Evolutionary conservation across 1,284 basidiomycete species (phyloP).

Genomic region (Ceratobasidium theobromae): DNA sequence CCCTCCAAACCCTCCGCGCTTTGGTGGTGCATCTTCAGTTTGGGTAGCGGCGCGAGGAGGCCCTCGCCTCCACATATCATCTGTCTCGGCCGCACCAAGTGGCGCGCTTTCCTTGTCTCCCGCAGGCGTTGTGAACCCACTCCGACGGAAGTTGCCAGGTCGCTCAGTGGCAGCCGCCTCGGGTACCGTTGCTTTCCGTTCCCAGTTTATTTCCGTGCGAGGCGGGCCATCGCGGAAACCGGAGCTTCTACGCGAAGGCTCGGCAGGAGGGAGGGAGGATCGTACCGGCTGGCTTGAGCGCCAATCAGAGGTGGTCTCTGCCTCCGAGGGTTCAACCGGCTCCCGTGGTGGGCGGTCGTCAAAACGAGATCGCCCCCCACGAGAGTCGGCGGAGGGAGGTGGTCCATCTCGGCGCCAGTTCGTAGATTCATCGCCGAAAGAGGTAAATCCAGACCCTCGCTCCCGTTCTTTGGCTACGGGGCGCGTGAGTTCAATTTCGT

Average conservation of each 20-base stretch:
- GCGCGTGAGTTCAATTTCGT: slow-evolving; percentile 6
- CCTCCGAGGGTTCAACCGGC: slow-evolving; percentile 51
- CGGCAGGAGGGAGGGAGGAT: slow-evolving; percentile 46
- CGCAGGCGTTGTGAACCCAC: slow-evolving; percentile 56
- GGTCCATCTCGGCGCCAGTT: slow-evolving; percentile 90
- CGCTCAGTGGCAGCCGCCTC: slow-evolving; percentile 27
- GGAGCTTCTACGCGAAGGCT: slow-evolving; percentile 39
- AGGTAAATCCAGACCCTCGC: slow-evolving; percentile 39
- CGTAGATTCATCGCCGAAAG: slow-evolving; percentile 69
- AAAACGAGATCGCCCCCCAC: slow-evolving; percentile 43
- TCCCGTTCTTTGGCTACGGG: slow-evolving; percentile 68
- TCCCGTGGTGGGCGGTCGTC: slow-evolving; percentile 45
- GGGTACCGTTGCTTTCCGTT: slow-evolving; percentile 19
- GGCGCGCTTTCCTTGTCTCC: slow-evolving; percentile 46
- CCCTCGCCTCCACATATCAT: slow-evolving; percentile 72
- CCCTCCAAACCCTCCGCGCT: slow-evolving; percentile 29
- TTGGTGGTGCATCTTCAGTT: neutral
- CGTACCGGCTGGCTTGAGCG: slow-evolving; percentile 56
- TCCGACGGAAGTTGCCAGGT: slow-evolving; percentile 47
- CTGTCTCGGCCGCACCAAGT: slow-evolving; percentile 60
- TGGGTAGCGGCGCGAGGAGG: slow-evolving; percentile 39
- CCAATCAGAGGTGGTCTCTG: slow-evolving; percentile 57
- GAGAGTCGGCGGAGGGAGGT: slow-evolving; percentile 57
- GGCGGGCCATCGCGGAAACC: slow-evolving; percentile 23
- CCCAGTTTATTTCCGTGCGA: slow-evolving; percentile 25